Base-by-base conservation (phyloP, 768 basidiomycete genomes). In the Lyophyllum atratum region DNA sequence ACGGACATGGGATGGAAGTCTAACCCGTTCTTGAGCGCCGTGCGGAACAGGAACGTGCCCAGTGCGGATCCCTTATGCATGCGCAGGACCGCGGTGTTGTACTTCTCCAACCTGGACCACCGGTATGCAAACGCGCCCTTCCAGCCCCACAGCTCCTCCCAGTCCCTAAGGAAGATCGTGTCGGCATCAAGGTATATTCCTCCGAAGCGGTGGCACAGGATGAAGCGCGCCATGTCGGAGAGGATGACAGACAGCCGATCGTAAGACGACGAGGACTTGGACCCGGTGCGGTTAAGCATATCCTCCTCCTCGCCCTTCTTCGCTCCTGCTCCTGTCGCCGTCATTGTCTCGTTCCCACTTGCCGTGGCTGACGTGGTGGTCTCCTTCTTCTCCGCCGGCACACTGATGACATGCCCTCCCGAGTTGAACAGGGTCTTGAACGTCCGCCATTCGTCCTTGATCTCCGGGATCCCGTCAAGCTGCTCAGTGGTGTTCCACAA, bases 401-500 rank as follows among this genome's bases (percentile, higher is more conserved):
- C 80, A 49, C 78, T 84, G 64, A 93, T 87, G 63, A 91, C 82
- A 54, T 85, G 82, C 9, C 92, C 92, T 8, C 90, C 90, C 9
- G 89, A 90, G 67, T 96, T 97, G 82, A 97, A 96, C 50, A 96
- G 76, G 21, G 81, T 85, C 59, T 82, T 77, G 67, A 93, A 77
- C 1, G 72, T 76, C 39, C 93, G 77, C 95, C 95, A 97, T 61
- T 94, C 93, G 57, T 93, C 85, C 68, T 87, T 86, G 56, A 96
- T 82, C 70, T 98, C 95, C 2, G 87, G 80, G 0, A 95, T 78
- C 9, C 86, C 89, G 66, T 97, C 94, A 17, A 98, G 80, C 70
- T 95, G 94, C 66, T 97, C 94, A 0, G 95, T 97, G 12, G 95
- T 96, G 69, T 98, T 97, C 95, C 95, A 98, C 64, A 95, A 75